phyloP scores from a whole-genome alignment of 805 yeast genomes.

The Hemisphaericaspora nanyangensis region DNA sequence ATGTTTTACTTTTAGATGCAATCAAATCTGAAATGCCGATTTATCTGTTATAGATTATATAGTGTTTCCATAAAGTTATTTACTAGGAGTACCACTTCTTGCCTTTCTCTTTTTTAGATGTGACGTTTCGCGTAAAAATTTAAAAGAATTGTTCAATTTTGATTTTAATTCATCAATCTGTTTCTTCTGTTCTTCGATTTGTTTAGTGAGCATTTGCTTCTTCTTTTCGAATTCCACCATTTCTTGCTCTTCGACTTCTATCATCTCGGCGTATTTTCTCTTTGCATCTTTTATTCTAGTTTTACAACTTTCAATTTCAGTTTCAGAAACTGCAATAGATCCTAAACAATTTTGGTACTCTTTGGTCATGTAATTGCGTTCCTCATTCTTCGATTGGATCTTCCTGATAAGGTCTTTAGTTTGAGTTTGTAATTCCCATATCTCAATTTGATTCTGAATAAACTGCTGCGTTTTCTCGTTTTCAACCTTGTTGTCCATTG shows the following conservation, averaged over 20 bases:
- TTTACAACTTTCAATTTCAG: slow-evolving; percentile 21
- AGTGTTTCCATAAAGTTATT: slow-evolving; percentile 2
- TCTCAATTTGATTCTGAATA: slow-evolving; percentile 36
- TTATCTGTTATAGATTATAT: slow-evolving; percentile 47
- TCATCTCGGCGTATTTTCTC: slow-evolving; percentile 17
- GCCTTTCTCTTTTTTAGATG: slow-evolving; percentile 41
- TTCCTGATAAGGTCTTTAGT: slow-evolving; percentile 42
- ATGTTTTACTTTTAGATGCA: slow-evolving; percentile 76
- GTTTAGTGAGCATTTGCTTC: slow-evolving; percentile 15
- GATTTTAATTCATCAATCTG: slow-evolving; percentile 20
- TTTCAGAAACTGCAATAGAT: slow-evolving; percentile 45
- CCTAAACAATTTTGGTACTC: slow-evolving; percentile 54
- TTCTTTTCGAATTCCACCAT: slow-evolving; percentile 17
- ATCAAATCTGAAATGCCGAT: slow-evolving; percentile 71
- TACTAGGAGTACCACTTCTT: slow-evolving; percentile 33
- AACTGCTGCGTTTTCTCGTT: slow-evolving; percentile 15
- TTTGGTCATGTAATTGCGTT: slow-evolving; percentile 57
- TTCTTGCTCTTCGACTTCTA: slow-evolving; percentile 21
- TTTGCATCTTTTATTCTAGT: slow-evolving; percentile 14
- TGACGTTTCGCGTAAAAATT: slow-evolving; percentile 35
- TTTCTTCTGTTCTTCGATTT: slow-evolving; percentile 20
- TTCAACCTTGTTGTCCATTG: slow-evolving; percentile 15
- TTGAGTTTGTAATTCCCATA: slow-evolving; percentile 45
- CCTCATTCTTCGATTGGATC: slow-evolving; percentile 48
- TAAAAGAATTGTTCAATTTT: slow-evolving; percentile 30